phyloP scores from a whole-genome alignment of 2,329 filamentous ascomycete species.

The Davidsoniella australis region DNA sequence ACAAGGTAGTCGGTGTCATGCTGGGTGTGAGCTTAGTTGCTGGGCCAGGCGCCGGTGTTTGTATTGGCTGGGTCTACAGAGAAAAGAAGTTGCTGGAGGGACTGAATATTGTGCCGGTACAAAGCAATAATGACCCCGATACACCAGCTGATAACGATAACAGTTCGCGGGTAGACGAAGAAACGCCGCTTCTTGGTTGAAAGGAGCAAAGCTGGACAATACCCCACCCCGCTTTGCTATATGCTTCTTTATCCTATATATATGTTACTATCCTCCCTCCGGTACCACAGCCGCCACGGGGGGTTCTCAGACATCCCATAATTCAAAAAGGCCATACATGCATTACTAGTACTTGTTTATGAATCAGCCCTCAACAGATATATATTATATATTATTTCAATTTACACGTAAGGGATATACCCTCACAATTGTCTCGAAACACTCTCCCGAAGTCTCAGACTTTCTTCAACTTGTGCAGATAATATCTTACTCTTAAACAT shows the following conservation, averaged over 20 bases:
- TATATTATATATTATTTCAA: too few relatives aligned
- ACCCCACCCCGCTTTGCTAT: not conserved
- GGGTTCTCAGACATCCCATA: too few relatives aligned
- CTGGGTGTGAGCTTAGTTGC: slow-evolving; percentile 18
- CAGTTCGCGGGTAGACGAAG: slow-evolving; percentile 16
- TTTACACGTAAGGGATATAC: too few relatives aligned
- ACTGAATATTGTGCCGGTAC: not conserved
- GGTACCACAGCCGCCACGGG: too few relatives aligned
- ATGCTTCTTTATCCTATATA: not conserved
- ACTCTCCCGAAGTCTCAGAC: too few relatives aligned
- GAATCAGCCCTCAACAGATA: too few relatives aligned
- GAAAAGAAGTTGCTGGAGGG: slow-evolving; percentile 15
- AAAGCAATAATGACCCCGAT: not conserved
- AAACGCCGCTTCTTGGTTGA: slow-evolving; percentile 21
- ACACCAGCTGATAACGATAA: not conserved
- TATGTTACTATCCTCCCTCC: not conserved
- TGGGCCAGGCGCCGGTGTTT: slow-evolving; percentile 24
- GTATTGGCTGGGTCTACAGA: slow-evolving; percentile 24
- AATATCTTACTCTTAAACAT: too few relatives aligned
- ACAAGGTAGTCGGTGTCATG: slow-evolving; percentile 22
- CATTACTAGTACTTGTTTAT: too few relatives aligned
- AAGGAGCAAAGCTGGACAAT: too few relatives aligned
- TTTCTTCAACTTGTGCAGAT: too few relatives aligned
- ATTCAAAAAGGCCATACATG: too few relatives aligned
- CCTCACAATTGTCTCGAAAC: too few relatives aligned